Conservation (phyloP, 306 rosid genomes). For the Lagenaria siceraria region DNA sequence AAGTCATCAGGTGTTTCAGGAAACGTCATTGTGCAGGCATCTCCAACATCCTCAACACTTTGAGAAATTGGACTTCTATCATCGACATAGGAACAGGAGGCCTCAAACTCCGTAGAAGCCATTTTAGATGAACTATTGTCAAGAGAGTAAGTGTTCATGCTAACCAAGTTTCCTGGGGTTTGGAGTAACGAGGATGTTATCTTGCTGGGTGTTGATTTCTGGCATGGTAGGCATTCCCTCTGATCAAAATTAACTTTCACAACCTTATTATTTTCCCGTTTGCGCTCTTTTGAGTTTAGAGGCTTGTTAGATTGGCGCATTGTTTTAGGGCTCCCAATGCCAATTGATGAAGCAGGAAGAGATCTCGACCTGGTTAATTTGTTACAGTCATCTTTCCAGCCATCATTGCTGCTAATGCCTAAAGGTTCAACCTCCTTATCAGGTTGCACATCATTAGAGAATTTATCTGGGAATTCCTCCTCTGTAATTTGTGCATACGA, state of each 20-base stretch:
- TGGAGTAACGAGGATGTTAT: no score
- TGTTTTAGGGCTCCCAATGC: slow-evolving; percentile 44
- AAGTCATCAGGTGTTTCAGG: slow-evolving; percentile 19
- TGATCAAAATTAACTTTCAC: slow-evolving; percentile 21
- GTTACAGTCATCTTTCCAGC: slow-evolving; percentile 67
- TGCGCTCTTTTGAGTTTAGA: slow-evolving; percentile 32
- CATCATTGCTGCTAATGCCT: slow-evolving; percentile 95
- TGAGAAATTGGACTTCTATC: slow-evolving; percentile 20
- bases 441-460: slow-evolving; percentile 27
- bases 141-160: slow-evolving; percentile 13
- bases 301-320: slow-evolving; percentile 26
- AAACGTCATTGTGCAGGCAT: slow-evolving; percentile 13
- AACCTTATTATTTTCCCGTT: slow-evolving; percentile 34
- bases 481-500: slow-evolving; percentile 19
- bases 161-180: slow-evolving; percentile 12
- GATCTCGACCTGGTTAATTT: slow-evolving; percentile 62
- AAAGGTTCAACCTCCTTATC: slow-evolving; percentile 50
- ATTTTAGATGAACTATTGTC: slow-evolving; percentile 20
- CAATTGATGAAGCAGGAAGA: slow-evolving; percentile 61
- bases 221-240: slow-evolving; percentile 20
- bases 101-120: slow-evolving; percentile 16
- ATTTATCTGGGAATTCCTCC: slow-evolving; percentile 24
- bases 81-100: slow-evolving; percentile 13
- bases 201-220: slow-evolving; percentile 35
- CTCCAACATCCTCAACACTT: slow-evolving; percentile 14